Percentiles rank a stretch among this genome's conserved stretches.
Evolutionary conservation across 2,329 filamentous ascomycete species (phyloP).

Genomic region (Trichophyton simii): DNA sequence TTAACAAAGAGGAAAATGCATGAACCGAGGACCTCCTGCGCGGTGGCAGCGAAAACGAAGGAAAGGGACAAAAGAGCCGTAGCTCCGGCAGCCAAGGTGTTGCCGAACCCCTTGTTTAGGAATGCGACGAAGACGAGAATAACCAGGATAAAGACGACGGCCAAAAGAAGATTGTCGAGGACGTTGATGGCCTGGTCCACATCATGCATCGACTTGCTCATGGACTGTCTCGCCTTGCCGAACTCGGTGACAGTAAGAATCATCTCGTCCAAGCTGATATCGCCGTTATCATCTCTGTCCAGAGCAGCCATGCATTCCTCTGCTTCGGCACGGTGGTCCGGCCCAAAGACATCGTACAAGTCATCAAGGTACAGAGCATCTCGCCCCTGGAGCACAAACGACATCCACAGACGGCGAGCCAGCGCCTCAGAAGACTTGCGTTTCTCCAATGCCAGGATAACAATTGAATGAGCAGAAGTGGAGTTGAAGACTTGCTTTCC

Average conservation of each 20-base stretch:
- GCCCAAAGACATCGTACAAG: conserved; percentile 73
- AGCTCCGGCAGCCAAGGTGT: conserved; percentile 76
- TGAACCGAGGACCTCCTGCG: conserved; percentile 90
- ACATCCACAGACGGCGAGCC: conserved; percentile 94
- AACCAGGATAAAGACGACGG: conserved; percentile 66
- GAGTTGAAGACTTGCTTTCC: conserved; percentile 93
- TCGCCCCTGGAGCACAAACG: conserved; percentile 81
- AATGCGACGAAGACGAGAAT: conserved; percentile 84
- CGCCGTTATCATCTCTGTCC: conserved; percentile 80
- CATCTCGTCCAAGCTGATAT: conserved; percentile 94
- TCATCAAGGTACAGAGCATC: conserved; percentile 71
- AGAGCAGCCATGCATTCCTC: conserved; percentile 72
- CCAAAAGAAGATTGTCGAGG: conserved; percentile 72
- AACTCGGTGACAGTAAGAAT: conserved; percentile 74
- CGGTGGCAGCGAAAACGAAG: conserved; percentile 85
- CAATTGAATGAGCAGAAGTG: conserved; percentile 77
- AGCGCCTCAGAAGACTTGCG: conserved; percentile 75
- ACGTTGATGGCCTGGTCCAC: conserved; percentile 89
- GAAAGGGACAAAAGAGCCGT: conserved; percentile 90
- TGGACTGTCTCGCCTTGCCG: conserved; percentile 73
- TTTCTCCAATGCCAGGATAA: conserved; percentile 80
- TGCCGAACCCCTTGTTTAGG: conserved; percentile 73
- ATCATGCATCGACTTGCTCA: conserved; percentile 89
- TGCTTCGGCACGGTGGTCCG: conserved; percentile 60
- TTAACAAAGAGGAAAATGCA: conserved; percentile 97